Evolutionary conservation across 441 rosid species (phyloP), one percentile per base, ranked within the genome.

Genomic region (Populus hybrid): DNA sequence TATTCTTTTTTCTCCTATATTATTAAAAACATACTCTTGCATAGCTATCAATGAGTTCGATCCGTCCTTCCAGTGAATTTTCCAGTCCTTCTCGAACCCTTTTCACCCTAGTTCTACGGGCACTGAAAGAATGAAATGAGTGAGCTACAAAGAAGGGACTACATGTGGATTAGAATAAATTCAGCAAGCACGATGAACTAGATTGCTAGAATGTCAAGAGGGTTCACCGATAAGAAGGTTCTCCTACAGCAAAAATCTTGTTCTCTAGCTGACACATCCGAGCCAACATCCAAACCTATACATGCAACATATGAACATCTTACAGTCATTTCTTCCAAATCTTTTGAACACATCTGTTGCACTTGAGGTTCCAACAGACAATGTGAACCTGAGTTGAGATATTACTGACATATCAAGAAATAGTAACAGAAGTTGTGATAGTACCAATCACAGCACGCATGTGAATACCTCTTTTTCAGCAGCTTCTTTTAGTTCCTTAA

Each of bases 211-310:
- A 79, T 69, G 77, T 79, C 81, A 74, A 79, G 72, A 78, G 67
- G 72, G 67, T 67, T 85, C 79, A 92, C 98, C 98, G 97, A 85
- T 92, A 95, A 74, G 97, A 88, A 77, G 95, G 97, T 86, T 94
- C 98, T 79, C 99, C 98, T 28, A 94, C 91, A 5, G 94, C 98
- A 81, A 88, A 88, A 74, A 94, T 95, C 89, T 95, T 95, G 92
- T 95, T 95, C 88, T 95, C 98, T 69, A 95, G 91, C 84, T 91
- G 99, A 82, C 95, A 92, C 94, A 92, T 90, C 83, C 97, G 87
- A 86, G 97, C 97, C 85, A 95, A 84, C 97, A 92, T 92, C 98
- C 97, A 94, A 26, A 91, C 93, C 99, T 95, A 80, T 72, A 84
- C 61, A 28, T 57, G 16, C 80, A 78, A 81, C 82, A 71, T 66